A percentile compares a stretch with the other conserved stretches of the same genome.
Conservation (phyloP, 495 filamentous ascomycete species). For the Aspergillus baeticus region DNA sequence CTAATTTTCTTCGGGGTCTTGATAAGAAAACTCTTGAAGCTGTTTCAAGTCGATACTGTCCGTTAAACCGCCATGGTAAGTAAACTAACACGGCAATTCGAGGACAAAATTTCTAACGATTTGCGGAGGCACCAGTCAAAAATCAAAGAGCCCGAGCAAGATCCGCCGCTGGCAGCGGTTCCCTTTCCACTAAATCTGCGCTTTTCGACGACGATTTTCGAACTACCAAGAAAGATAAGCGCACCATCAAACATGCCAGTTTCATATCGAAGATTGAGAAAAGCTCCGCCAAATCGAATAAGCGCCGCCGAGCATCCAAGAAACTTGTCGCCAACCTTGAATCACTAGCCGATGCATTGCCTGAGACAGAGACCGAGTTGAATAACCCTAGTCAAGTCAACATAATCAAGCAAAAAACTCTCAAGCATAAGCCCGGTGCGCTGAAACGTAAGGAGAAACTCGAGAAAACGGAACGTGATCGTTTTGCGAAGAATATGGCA, state of each 20-base stretch:
- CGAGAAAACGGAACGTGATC: conserved; percentile 72
- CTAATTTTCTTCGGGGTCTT: too few relatives aligned
- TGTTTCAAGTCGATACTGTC: too few relatives aligned
- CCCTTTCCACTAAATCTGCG: conserved; percentile 23
- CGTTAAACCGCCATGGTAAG: too few relatives aligned
- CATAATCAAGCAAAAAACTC: conserved; percentile 64
- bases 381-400: conserved; percentile 36
- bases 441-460: conserved; percentile 79
- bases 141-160: conserved; percentile 25
- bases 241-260: conserved; percentile 67
- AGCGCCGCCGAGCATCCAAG: conserved; percentile 67
- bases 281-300: conserved; percentile 44
- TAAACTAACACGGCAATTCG: neutral
- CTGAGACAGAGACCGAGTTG: conserved; percentile 46
- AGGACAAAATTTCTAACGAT: conserved; percentile 7
- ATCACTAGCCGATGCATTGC: conserved; percentile 74
- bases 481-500: conserved; percentile 81
- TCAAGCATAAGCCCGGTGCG: conserved; percentile 73
- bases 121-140: conserved; percentile 27
- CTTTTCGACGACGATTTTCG: conserved; percentile 50
- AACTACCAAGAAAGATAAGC: conserved; percentile 75
- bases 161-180: conserved; percentile 25
- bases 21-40: too few relatives aligned
- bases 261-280: conserved; percentile 78
- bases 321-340: conserved; percentile 77